Percentiles rank a stretch among this genome's conserved stretches.
These are phyloP conservation scores for Zostera marina DNA, from an alignment of 116 monocot genomes.

Conservation along the genomic window DNA sequence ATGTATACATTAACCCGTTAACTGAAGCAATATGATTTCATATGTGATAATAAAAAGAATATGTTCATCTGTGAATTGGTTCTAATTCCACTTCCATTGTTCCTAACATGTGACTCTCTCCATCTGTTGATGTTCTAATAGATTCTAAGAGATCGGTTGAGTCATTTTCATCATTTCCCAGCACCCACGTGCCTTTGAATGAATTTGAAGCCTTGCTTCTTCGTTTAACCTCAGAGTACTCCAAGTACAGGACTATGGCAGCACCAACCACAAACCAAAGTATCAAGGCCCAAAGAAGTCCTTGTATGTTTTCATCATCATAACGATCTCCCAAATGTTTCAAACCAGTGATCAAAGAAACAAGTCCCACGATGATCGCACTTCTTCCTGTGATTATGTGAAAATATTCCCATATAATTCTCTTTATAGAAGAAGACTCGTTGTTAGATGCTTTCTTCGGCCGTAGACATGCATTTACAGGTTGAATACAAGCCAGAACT, in stretches of 20 bases:
- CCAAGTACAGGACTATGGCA: constrained; percentile 44
- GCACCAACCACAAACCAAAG: constrained; percentile 39
- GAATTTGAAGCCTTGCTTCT: constrained; percentile 23
- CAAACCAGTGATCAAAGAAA: constrained; percentile 63
- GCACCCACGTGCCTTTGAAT: constrained; percentile 67
- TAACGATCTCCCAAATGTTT: constrained; percentile 73
- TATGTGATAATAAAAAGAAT: constrained; percentile 1
- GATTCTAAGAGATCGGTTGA: constrained; percentile 50
- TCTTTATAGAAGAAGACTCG: constrained; percentile 31
- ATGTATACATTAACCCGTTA: background rate
- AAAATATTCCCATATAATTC: constrained; percentile 70
- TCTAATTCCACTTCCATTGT: constrained; percentile 84
- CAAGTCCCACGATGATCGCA: constrained; percentile 48
- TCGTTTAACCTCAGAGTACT: constrained; percentile 39
- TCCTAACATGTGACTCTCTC: constrained; percentile 22
- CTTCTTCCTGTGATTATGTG: constrained; percentile 60
- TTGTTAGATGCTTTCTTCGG: constrained; percentile 43
- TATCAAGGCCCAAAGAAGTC: constrained; percentile 69
- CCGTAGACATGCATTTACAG: constrained; percentile 74
- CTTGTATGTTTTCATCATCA: constrained; percentile 50
- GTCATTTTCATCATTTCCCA: constrained; percentile 87
- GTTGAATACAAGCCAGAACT: constrained; percentile 55
- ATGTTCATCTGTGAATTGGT: constrained; percentile 56
- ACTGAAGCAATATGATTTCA: background rate
- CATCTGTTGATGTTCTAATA: constrained; percentile 20